A percentile compares a stretch with the other conserved stretches of the same genome.
Evolutionary conservation across 805 yeast genomes (phyloP).

Genomic region (Torulaspora microellipsoides): DNA sequence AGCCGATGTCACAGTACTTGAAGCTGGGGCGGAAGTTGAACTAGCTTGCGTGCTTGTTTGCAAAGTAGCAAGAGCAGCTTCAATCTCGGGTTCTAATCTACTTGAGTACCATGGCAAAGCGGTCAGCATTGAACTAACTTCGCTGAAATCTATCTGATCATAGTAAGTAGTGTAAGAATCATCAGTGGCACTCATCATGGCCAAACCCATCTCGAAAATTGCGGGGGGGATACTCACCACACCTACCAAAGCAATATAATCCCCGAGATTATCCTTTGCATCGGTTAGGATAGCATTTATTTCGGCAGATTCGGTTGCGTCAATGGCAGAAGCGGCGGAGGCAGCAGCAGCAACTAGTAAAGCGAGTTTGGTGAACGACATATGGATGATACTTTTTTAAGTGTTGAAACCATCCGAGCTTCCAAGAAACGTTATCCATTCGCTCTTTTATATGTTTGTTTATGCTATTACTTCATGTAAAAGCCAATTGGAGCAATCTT

Average conservation of each 20-base stretch:
- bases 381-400: background rate
- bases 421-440: no score
- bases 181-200: conserved; percentile 34
- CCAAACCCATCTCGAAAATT: conserved; percentile 22
- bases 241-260: conserved; percentile 18
- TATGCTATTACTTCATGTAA: no score
- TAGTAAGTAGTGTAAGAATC: conserved; percentile 34
- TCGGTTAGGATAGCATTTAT: conserved; percentile 23
- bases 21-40: conserved; percentile 7
- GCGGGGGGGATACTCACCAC: conserved; percentile 20
- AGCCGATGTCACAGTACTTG: conserved; percentile 6
- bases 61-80: conserved; percentile 13
- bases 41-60: conserved; percentile 1
- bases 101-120: conserved; percentile 37
- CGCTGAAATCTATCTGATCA: conserved; percentile 27
- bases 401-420: no score
- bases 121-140: conserved; percentile 31
- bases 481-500: no score
- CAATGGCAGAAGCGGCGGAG: conserved; percentile 17
- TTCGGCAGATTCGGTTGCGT: conserved; percentile 20
- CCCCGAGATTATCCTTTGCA: conserved; percentile 19
- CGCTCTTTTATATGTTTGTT: no score
- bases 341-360: conserved; percentile 22
- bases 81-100: conserved; percentile 24
- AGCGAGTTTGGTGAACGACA: conserved; percentile 17